Evolutionary conservation across 805 yeast species (phyloP).

Genomic region (Yarrowia osloensis): DNA sequence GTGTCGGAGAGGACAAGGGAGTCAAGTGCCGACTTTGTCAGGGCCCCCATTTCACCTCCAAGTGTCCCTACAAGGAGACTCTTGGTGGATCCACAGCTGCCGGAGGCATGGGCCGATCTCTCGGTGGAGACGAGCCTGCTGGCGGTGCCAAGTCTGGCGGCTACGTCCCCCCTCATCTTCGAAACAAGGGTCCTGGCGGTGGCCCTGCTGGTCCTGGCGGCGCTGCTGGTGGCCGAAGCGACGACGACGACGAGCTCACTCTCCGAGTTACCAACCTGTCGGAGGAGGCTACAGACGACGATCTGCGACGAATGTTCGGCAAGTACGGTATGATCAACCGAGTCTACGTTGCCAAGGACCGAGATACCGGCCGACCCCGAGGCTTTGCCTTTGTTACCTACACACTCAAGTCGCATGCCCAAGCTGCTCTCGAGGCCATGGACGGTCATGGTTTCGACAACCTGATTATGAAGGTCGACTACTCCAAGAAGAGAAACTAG

Average conservation of each 20-base stretch:
- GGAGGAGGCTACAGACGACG: conserved; percentile 78
- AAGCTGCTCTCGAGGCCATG: conserved; percentile 70
- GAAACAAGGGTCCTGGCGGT: conserved; percentile 45
- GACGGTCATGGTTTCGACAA: conserved; percentile 92
- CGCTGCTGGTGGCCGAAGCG: conserved; percentile 48
- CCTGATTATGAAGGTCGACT: conserved; percentile 62
- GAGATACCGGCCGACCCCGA: conserved; percentile 90
- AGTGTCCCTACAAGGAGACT: conserved; percentile 94
- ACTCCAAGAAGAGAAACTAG: conserved; percentile 40
- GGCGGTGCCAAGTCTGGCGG: conserved; percentile 40
- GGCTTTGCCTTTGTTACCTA: conserved; percentile 93
- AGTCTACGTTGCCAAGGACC: conserved; percentile 81
- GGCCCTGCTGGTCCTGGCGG: conserved; percentile 42
- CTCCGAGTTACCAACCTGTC: conserved; percentile 90
- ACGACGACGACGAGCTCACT: conserved; percentile 83
- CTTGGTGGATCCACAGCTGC: conserved; percentile 53
- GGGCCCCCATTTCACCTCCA: conserved; percentile 88
- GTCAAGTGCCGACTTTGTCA: conserved; percentile 86
- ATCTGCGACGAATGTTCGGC: conserved; percentile 72
- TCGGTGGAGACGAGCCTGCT: conserved; percentile 40
- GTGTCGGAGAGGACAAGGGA: conserved; percentile 51
- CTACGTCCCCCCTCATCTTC: conserved; percentile 66
- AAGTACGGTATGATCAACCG: conserved; percentile 70
- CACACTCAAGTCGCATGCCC: conserved; percentile 62
- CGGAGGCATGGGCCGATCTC: conserved; percentile 46